Percentiles rank a stretch among this genome's conserved stretches.
Conservation (phyloP, 371 early-diverging fungal genomes). For the Mucor racemosus region DNA sequence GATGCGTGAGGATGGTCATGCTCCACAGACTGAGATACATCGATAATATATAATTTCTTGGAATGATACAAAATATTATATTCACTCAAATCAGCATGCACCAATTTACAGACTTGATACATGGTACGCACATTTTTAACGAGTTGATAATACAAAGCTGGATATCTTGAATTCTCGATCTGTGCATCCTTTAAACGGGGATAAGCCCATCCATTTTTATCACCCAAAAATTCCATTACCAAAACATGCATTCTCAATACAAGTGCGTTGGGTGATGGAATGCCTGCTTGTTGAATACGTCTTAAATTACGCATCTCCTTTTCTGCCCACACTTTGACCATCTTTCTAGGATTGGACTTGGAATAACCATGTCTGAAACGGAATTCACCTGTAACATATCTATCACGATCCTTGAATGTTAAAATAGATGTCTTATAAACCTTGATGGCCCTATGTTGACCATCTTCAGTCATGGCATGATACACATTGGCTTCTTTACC, state of each 20-base stretch:
- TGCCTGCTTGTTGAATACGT: conserved; percentile 87
- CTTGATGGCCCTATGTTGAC: conserved; percentile 93
- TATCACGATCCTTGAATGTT: conserved; percentile 98
- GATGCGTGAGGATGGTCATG: conserved; percentile 99
- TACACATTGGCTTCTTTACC: conserved; percentile 99
- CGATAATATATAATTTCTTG: conserved; percentile 89
- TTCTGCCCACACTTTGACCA: conserved; percentile 99
- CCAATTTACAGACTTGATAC: conserved; percentile 94
- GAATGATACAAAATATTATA: conserved; percentile 98
- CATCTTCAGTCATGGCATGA: conserved; percentile 88
- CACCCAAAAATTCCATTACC: conserved; percentile 97
- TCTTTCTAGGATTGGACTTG: conserved; percentile 97
- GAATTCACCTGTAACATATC: conserved; percentile 97
- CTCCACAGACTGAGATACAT: conserved; percentile 99
- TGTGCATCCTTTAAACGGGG: conserved; percentile 96
- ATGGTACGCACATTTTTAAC: conserved; percentile 91
- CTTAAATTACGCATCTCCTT: conserved; percentile 99
- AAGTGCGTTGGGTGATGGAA: conserved; percentile 96
- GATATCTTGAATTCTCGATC: conserved; percentile 74
- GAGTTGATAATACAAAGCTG: conserved; percentile 86
- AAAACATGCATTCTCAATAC: conserved; percentile 96
- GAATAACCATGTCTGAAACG: conserved; percentile 97
- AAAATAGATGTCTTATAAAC: conserved; percentile 99
- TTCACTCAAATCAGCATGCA: conserved; percentile 99
- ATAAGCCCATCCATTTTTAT: conserved; percentile 91